Evolutionary conservation across 1,284 basidiomycete species (phyloP).

Genomic region (Mycena sp.): DNA sequence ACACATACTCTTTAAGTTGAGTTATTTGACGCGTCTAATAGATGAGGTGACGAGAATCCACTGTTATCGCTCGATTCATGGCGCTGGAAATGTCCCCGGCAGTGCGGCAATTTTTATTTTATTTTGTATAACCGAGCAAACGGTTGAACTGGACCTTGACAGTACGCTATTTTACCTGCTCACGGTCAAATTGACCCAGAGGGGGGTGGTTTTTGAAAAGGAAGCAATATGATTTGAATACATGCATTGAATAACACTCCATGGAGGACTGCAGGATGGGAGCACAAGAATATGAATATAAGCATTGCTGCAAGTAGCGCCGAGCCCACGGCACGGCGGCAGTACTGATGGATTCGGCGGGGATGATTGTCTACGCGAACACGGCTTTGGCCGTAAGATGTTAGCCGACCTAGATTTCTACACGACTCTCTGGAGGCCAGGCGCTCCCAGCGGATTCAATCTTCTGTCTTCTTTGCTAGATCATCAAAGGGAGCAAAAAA

Average conservation of each 20-base stretch:
- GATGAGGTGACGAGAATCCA: background rate
- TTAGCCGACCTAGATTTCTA: too few relatives aligned
- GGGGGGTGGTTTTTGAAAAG: background rate
- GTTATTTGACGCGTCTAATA: background rate
- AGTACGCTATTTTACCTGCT: background rate
- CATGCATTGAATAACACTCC: background rate
- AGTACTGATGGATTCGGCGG: background rate
- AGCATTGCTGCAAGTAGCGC: too few relatives aligned
- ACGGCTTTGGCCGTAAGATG: too few relatives aligned
- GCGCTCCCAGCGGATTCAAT: background rate
- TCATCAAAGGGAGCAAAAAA: too few relatives aligned
- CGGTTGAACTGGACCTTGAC: conserved; percentile 3
- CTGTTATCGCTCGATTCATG: background rate
- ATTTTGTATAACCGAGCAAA: background rate
- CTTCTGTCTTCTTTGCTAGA: too few relatives aligned
- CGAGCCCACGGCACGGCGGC: conserved; percentile 3
- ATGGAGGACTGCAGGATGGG: background rate
- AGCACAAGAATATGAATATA: too few relatives aligned
- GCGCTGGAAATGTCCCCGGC: background rate
- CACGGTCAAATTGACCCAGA: background rate
- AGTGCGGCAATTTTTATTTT: background rate
- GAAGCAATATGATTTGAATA: background rate
- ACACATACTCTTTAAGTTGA: background rate
- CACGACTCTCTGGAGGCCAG: too few relatives aligned
- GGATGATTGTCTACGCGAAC: too few relatives aligned